Evolutionary conservation across 1,284 basidiomycete genomes (phyloP).

Genomic region (Sanghuangporus sanghuang): DNA sequence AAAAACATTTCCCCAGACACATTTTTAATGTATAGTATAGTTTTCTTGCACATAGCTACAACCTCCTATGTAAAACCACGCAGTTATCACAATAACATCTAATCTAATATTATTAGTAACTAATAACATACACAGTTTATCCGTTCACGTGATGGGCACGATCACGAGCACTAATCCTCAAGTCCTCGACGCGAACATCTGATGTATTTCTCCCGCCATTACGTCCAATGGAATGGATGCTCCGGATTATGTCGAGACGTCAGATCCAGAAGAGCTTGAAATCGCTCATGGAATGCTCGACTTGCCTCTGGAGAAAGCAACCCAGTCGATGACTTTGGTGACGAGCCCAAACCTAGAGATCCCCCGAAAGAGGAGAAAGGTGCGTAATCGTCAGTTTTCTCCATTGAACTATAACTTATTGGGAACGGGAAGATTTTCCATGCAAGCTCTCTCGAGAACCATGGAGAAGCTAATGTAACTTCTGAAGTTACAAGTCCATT

Average conservation of each 20-base stretch:
- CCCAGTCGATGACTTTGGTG: neutral
- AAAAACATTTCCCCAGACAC: too few relatives aligned
- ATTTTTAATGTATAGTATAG: too few relatives aligned
- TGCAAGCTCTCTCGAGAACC: neutral
- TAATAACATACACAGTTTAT: too few relatives aligned
- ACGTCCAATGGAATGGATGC: constrained; percentile 3
- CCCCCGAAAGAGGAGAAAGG: constrained; percentile 16
- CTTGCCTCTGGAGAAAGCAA: neutral
- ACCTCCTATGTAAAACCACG: too few relatives aligned
- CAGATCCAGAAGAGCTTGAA: constrained; percentile 52
- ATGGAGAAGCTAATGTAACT: neutral
- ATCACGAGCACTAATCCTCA: neutral
- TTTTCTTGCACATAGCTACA: too few relatives aligned
- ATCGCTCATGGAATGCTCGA: constrained; percentile 24
- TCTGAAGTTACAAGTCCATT: neutral
- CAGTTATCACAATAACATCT: too few relatives aligned
- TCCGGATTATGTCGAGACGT: constrained; percentile 53
- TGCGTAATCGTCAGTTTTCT: neutral
- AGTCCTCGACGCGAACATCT: neutral
- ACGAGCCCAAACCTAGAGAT: neutral
- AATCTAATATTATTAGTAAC: too few relatives aligned
- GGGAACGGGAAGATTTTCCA: neutral
- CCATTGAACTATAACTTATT: neutral
- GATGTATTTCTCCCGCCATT: neutral
- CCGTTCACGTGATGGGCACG: neutral